Base-by-base conservation (phyloP, 192 early-diverging fungal species). In the Mortierella alpina region DNA sequence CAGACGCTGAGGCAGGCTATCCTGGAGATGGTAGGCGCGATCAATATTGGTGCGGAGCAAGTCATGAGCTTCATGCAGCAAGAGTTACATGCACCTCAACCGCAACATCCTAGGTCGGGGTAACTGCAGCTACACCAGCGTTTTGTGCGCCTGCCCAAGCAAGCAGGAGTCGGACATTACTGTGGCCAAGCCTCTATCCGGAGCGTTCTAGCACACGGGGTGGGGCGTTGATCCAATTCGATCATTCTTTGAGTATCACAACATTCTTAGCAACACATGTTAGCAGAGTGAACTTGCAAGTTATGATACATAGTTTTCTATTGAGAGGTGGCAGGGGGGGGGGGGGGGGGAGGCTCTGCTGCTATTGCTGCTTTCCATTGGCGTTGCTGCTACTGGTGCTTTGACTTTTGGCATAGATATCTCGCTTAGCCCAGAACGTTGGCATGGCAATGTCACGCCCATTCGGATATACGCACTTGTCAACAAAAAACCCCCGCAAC, bases 381-480 rank as follows among this genome's bases (percentile, higher is more conserved):
- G 45, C 23, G 18, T 56, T 54, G 59, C 56, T 61, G 22, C 41
- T 59, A 41, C n/a, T 66, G 66, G 59, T 80, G 40, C 64, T 63
- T 39, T 72, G 69, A 11, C 59, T 72, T 60, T 80, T 80, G 40
- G 77, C 69, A 46, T 80, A 80, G n/a, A 80, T 75, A 20, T 84
- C 84, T 5, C 79, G 77, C 52, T 84, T 82, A 14, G 75, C 83
- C 88, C 86, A 88, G 22, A 90, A 80, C 46, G 84, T 85, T 9
- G 93, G 92, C 50, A 94, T 84, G 44, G 87, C 84, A 45, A 94
- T 70, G 66, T 88, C 85, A 22, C 89, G 88, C 74, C 88, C 92
- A 48, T 87, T 90, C 2, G 95, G 95, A 74, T 89, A 93, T 3
- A 96, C 94, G 15, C 94, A 84, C 69, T 88, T 87, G 51, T 95